phyloP scores from a whole-genome alignment of 2,329 filamentous ascomycete genomes.

The Septoria linicola region DNA sequence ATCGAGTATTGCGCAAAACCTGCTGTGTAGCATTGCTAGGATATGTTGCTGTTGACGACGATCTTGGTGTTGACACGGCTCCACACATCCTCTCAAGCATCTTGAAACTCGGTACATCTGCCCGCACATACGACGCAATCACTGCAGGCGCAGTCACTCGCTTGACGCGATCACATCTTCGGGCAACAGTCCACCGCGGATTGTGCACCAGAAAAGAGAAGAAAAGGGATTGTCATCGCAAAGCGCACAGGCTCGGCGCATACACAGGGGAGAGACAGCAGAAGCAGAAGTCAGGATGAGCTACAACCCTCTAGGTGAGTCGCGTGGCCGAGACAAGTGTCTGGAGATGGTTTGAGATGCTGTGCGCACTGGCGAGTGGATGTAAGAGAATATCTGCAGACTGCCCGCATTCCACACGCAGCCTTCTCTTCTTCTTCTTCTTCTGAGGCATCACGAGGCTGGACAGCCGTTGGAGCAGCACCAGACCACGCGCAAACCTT shows the following conservation, averaged over 20 bases:
- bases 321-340: slow-evolving; percentile 5
- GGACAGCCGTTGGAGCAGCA: no score
- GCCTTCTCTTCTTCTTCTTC: no score
- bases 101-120: slow-evolving; percentile 7
- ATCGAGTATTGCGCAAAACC: no score
- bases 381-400: not conserved
- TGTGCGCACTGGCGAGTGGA: slow-evolving; percentile 2
- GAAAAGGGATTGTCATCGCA: not conserved
- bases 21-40: no score
- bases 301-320: slow-evolving; percentile 31
- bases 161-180: not conserved
- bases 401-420: slow-evolving; percentile 24
- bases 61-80: not conserved
- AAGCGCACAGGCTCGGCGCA: slow-evolving; percentile 9
- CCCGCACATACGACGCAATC: slow-evolving; percentile 21
- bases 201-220: not conserved
- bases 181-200: not conserved
- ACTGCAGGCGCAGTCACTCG: slow-evolving; percentile 15
- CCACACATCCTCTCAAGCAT: not conserved
- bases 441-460: no score
- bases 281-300: slow-evolving; percentile 21
- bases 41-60: not conserved
- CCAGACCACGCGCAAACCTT: no score
- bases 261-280: not conserved
- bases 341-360: slow-evolving; percentile 19